phyloP scores from a whole-genome alignment of 2,329 filamentous ascomycete genomes.

The Kalmusia sp. region DNA sequence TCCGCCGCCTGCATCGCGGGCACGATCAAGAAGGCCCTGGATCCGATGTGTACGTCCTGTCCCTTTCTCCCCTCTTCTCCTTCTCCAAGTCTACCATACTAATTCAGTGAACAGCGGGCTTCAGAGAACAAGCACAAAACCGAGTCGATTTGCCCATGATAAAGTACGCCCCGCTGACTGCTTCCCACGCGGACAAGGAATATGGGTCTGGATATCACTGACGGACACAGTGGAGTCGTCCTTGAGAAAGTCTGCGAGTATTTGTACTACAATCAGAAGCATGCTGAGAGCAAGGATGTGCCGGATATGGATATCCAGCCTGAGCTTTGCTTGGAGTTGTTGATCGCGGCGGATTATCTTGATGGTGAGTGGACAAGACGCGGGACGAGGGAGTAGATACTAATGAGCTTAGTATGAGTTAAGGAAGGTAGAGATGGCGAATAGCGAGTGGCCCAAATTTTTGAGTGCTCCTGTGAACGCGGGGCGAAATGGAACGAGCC shows the following conservation, averaged over 20 bases:
- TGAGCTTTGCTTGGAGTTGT: slow-evolving; percentile 77
- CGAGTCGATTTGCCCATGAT: slow-evolving; percentile 75
- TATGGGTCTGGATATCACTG: background rate
- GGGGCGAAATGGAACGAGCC: too few species aligned
- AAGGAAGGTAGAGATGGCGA: background rate
- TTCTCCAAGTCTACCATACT: background rate
- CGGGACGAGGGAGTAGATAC: background rate
- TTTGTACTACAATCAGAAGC: slow-evolving; percentile 81
- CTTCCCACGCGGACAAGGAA: too few species aligned
- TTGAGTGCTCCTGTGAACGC: too few species aligned
- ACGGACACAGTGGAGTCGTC: slow-evolving; percentile 66
- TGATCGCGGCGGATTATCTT: slow-evolving; percentile 80
- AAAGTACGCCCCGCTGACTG: slow-evolving; percentile 60
- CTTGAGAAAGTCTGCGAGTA: slow-evolving; percentile 85
- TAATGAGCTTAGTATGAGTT: background rate
- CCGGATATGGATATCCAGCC: slow-evolving; percentile 82
- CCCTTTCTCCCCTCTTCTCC: background rate
- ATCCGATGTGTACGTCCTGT: slow-evolving; percentile 65
- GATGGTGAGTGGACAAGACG: slow-evolving; percentile 39
- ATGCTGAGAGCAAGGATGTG: slow-evolving; percentile 73
- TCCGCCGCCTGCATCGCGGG: slow-evolving; percentile 74
- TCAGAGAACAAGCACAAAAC: slow-evolving; percentile 69
- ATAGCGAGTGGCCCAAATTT: background rate
- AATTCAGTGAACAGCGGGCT: slow-evolving; percentile 59
- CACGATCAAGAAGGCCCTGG: slow-evolving; percentile 77